Evolutionary conservation across 352 stramenopile species (phyloP).

Genomic region (Phytophthora sp.): DNA sequence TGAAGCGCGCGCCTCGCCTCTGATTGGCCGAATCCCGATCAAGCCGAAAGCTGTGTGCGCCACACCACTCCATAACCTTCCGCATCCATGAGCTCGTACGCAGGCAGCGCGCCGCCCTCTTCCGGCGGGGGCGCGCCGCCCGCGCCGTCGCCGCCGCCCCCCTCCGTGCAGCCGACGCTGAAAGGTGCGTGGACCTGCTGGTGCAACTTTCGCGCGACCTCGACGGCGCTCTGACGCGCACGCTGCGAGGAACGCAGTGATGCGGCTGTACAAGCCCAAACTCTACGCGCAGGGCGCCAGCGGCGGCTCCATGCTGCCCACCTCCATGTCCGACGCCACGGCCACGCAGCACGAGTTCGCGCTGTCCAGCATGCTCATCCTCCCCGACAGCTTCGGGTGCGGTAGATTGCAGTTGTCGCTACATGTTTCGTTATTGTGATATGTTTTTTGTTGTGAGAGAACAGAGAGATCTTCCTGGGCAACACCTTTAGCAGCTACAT

Average conservation of each 20-base stretch:
- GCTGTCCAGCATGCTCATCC: slow-evolving; percentile 89
- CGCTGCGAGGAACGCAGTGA: no score
- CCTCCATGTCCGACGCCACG: slow-evolving; percentile 48
- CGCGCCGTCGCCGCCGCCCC: slow-evolving; percentile 12
- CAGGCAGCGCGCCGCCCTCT: slow-evolving; percentile 23
- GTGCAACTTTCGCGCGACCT: no score
- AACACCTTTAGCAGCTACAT: slow-evolving; percentile 95
- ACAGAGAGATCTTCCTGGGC: slow-evolving; percentile 91
- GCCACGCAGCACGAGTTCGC: slow-evolving; percentile 80
- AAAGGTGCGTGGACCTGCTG: slow-evolving; percentile 76
- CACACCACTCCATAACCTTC: neutral
- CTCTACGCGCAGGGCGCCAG: slow-evolving; percentile 67
- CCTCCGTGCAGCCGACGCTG: slow-evolving; percentile 68
- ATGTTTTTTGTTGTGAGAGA: slow-evolving; percentile 4
- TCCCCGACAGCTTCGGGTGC: slow-evolving; percentile 92
- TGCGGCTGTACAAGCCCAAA: slow-evolving; percentile 92
- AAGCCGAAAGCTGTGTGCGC: neutral
- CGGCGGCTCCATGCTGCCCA: slow-evolving; percentile 68
- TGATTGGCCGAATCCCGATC: no score
- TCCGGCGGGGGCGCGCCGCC: slow-evolving; percentile 4
- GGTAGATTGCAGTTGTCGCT: neutral
- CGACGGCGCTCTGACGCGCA: no score
- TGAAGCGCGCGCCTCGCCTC: no score
- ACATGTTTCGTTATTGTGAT: slow-evolving; percentile 4
- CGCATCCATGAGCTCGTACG: slow-evolving; percentile 21